Percentiles rank a stretch among this genome's conserved stretches.
Conservation (phyloP, 345 rosid genomes). For the Triadica sebifera region DNA sequence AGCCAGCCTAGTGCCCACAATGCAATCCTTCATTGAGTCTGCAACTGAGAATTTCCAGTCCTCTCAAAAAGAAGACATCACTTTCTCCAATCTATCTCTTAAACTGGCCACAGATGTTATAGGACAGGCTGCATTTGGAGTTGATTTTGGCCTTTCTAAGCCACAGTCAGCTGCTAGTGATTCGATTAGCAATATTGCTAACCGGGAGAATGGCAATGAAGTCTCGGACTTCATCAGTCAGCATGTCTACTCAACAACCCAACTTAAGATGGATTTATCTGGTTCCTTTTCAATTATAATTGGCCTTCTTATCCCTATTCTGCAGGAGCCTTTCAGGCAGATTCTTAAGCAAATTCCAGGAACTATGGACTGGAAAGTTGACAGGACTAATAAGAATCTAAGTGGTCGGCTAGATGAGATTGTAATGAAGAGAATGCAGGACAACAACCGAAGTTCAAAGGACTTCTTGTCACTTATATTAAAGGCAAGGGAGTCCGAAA, state of each 20-base stretch:
- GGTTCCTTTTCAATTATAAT: conserved; percentile 76
- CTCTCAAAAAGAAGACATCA: conserved; percentile 39
- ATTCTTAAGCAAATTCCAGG: conserved; percentile 77
- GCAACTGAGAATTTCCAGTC: conserved; percentile 55
- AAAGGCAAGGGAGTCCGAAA: conserved; percentile 63
- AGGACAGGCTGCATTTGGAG: conserved; percentile 88
- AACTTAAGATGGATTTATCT: conserved; percentile 87
- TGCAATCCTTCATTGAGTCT: conserved; percentile 63
- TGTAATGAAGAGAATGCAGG: conserved; percentile 60
- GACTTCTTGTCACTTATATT: conserved; percentile 73
- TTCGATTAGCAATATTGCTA: conserved; percentile 3
- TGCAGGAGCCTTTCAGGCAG: conserved; percentile 88
- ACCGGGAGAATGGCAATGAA: conserved; percentile 32
- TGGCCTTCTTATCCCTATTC: conserved; percentile 67
- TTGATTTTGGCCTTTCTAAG: conserved; percentile 66
- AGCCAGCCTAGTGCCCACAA: conserved; percentile 68
- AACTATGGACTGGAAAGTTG: conserved; percentile 82
- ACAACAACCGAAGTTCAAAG: conserved; percentile 48
- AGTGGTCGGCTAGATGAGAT: conserved; percentile 66
- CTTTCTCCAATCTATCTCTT: conserved; percentile 72
- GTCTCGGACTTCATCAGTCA: conserved; percentile 69
- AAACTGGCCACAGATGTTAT: conserved; percentile 82
- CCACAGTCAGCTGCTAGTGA: conserved; percentile 27
- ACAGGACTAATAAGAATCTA: conserved; percentile 51
- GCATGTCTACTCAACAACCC: conserved; percentile 86